Percentiles rank a stretch among this genome's conserved stretches.
Conservation (phyloP, 768 basidiomycete species). For the Lenzites betulinus region DNA sequence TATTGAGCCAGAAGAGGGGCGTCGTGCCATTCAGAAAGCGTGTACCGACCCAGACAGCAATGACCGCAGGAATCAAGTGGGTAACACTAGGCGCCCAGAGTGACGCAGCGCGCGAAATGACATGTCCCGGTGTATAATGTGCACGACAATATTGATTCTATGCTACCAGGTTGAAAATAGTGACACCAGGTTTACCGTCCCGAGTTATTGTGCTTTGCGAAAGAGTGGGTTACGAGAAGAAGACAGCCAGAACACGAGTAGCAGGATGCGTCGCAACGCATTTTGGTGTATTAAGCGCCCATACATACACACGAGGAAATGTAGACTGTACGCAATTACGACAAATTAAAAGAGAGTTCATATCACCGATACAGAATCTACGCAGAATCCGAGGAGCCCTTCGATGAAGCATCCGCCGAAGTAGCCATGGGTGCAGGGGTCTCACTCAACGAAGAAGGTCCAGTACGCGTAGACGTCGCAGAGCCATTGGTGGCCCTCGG, state of each 20-base stretch:
- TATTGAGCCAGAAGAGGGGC: slow-evolving; percentile 38
- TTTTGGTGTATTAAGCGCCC: slow-evolving; percentile 19
- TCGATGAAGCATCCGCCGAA: not conserved
- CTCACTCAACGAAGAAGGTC: slow-evolving; percentile 10
- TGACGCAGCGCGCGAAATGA: not conserved
- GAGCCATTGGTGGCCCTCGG: slow-evolving; percentile 22
- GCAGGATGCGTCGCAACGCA: slow-evolving; percentile 5
- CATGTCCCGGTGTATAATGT: too few relatives aligned
- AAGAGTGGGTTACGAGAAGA: not conserved
- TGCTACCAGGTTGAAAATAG: too few relatives aligned
- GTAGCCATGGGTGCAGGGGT: not conserved
- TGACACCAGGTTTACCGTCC: not conserved
- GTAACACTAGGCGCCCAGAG: not conserved
- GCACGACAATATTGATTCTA: too few relatives aligned
- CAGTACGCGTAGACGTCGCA: slow-evolving; percentile 8
- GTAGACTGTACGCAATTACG: slow-evolving; percentile 6
- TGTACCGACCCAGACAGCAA: not conserved
- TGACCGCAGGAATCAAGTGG: not conserved
- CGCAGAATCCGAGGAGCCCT: not conserved
- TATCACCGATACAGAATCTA: not conserved
- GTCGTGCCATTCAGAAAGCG: slow-evolving; percentile 39
- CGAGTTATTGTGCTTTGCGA: too few relatives aligned
- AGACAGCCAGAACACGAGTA: not conserved
- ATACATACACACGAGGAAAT: slow-evolving; percentile 20
- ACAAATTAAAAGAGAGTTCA: not conserved